Evolutionary conservation across 495 filamentous ascomycete genomes (phyloP), one percentile per base, ranked within the genome.

Genomic region (Xylaria sp.): DNA sequence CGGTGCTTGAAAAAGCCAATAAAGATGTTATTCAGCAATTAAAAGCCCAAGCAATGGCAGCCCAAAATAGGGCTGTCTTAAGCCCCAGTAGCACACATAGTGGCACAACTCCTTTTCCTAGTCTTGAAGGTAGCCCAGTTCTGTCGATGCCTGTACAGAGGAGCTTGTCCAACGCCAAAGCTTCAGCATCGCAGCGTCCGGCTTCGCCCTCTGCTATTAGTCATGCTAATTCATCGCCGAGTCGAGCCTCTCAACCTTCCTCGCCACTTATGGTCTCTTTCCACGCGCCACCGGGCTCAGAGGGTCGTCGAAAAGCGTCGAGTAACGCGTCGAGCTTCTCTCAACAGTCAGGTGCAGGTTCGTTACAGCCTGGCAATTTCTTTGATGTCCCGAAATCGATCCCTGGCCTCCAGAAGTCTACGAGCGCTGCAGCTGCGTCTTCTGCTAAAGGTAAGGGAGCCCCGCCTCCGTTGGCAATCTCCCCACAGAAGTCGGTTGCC

Each of bases 11-110:
- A 77, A 98, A 97, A 78, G 96, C 97, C 46, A 99, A 99, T 78
- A 98, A 98, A 77, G 97, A 99, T 78, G 93, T 98, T 52, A 96
- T 99, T 46, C 94, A 98, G 76, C 97, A 97, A 76, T 86, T 99
- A 68, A 89, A 94, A 12, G 93, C 93, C 33, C 95, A 98, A 77
- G 95, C 93, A 40, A 83, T 94, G 78, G 91, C 92, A 48, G 85
- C 86, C 21, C 90, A 92, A 73, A 85, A 75, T 76, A 88, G 87
- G 69, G 46, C 72, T 14, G 64, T 69, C 40, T 71, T 81, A 19
- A 87, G 81, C 57, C 84, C 85, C 19, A 80, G 79, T 31, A 78
- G 80, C 1, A 67, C 80, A 68, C 82, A 80, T 65, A 81, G 71
- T 48, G 75, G 81, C 8, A 79, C 79, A 2, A 84, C 84, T 9